Percentiles rank a stretch among this genome's conserved stretches.
phyloP scores from a whole-genome alignment of 331 rosid species.

The Acacia concinna region DNA sequence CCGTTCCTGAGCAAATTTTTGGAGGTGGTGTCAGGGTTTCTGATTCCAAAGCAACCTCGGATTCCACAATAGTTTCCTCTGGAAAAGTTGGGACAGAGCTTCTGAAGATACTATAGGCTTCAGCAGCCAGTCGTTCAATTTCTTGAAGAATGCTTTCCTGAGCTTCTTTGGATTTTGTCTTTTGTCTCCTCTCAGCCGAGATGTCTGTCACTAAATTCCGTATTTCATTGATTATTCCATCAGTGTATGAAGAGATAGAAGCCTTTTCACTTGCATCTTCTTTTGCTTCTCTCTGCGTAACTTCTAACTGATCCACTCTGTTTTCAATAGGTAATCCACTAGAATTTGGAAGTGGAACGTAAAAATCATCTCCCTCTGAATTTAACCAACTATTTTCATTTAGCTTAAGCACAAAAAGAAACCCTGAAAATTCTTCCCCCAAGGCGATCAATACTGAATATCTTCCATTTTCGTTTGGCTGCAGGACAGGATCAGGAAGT shows the following conservation, averaged over 20 bases:
- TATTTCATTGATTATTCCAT: slow-evolving; percentile 75
- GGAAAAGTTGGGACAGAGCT: slow-evolving; percentile 59
- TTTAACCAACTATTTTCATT: slow-evolving; percentile 71
- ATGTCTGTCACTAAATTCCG: slow-evolving; percentile 73
- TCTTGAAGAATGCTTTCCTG: slow-evolving; percentile 86
- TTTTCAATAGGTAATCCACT: slow-evolving; percentile 35
- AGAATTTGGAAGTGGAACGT: slow-evolving; percentile 64
- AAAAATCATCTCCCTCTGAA: slow-evolving; percentile 70
- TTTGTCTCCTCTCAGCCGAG: slow-evolving; percentile 60
- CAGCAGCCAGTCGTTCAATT: slow-evolving; percentile 94
- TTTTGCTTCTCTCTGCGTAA: slow-evolving; percentile 33
- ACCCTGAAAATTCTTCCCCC: slow-evolving; percentile 75
- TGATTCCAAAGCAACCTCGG: slow-evolving; percentile 40
- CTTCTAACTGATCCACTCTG: slow-evolving; percentile 39
- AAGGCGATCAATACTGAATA: slow-evolving; percentile 54
- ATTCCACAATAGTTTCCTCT: slow-evolving; percentile 52
- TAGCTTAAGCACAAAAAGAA: slow-evolving; percentile 82
- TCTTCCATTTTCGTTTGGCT: slow-evolving; percentile 71
- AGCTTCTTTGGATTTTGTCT: slow-evolving; percentile 68
- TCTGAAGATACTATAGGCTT: slow-evolving; percentile 91
- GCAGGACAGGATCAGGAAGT: slow-evolving; percentile 42
- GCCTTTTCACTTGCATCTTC: slow-evolving; percentile 45
- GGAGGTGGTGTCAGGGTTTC: slow-evolving; percentile 33
- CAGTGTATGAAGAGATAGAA: slow-evolving; percentile 49
- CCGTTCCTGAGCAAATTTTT: slow-evolving; percentile 64